These are phyloP conservation scores for Sporothrix dimorphospora DNA, from an alignment of 2,329 filamentous ascomycete species.

Conservation along the genomic window DNA sequence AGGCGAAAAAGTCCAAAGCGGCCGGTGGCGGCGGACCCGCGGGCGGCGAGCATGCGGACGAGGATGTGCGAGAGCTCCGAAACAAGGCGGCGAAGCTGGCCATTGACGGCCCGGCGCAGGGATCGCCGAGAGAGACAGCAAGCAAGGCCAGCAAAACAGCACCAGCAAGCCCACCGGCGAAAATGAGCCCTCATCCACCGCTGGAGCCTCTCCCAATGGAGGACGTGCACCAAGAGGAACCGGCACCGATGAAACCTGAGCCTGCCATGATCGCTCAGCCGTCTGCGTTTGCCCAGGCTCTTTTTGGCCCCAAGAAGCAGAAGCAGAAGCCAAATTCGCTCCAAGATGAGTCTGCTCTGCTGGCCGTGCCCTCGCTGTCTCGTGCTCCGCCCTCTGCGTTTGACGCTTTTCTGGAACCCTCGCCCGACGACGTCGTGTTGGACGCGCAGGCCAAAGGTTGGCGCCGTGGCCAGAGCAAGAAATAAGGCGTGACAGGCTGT, in stretches of 20 bases:
- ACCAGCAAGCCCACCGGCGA: neutral
- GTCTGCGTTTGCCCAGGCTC: slow-evolving; percentile 60
- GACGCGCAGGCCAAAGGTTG: slow-evolving; percentile 89
- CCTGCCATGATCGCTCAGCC: slow-evolving; percentile 42
- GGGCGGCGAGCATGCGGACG: neutral
- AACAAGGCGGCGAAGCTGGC: slow-evolving; percentile 33
- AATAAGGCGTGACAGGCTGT: slow-evolving; percentile 25
- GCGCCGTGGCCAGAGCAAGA: slow-evolving; percentile 58
- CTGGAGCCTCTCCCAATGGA: neutral
- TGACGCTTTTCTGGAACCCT: slow-evolving; percentile 77
- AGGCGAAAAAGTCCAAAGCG: slow-evolving; percentile 50
- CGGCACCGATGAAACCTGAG: neutral
- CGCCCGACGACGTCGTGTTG: slow-evolving; percentile 87
- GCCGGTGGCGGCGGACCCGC: slow-evolving; percentile 23
- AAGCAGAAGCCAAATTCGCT: slow-evolving; percentile 21
- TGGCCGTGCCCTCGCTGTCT: slow-evolving; percentile 54
- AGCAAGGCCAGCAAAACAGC: neutral
- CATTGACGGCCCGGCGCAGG: slow-evolving; percentile 20
- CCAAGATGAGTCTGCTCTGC: slow-evolving; percentile 39
- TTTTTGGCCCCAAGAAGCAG: slow-evolving; percentile 49
- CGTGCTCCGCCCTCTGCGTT: slow-evolving; percentile 49
- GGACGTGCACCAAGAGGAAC: neutral
- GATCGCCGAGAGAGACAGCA: neutral
- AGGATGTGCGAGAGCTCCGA: slow-evolving; percentile 37
- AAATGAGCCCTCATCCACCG: neutral